Evolutionary conservation across 2,329 filamentous ascomycete genomes (phyloP).

Genomic region (Escovopsis sp.): DNA sequence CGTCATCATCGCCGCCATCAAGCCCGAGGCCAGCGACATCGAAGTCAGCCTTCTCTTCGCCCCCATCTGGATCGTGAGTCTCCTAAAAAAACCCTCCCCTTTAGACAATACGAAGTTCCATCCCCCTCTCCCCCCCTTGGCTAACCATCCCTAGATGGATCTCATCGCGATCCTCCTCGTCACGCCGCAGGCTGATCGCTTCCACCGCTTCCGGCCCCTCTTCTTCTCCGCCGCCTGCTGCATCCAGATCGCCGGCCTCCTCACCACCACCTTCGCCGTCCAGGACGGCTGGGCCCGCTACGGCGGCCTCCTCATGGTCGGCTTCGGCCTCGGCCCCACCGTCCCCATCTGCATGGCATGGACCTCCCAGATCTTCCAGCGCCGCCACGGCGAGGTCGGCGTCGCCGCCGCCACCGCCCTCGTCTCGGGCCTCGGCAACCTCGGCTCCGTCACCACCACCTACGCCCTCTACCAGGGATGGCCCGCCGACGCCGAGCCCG

Average conservation of each 20-base stretch:
- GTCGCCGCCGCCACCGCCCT: constrained; percentile 76
- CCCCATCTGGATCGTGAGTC: constrained; percentile 76
- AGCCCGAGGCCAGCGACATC: constrained; percentile 56
- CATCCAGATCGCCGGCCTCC: constrained; percentile 69
- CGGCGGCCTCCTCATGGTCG: constrained; percentile 76
- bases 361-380: constrained; percentile 83
- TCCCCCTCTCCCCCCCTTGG: background rate
- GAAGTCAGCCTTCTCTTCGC: constrained; percentile 72
- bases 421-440: constrained; percentile 74
- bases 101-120: no score
- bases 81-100: no score
- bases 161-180: constrained; percentile 74
- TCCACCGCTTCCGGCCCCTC: constrained; percentile 62
- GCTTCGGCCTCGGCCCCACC: constrained; percentile 79
- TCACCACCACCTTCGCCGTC: constrained; percentile 62
- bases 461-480: constrained; percentile 84
- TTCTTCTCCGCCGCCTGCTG: constrained; percentile 67
- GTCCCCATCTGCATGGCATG: constrained; percentile 91
- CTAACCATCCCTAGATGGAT: constrained; percentile 49
- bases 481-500: constrained; percentile 57
- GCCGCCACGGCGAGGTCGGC: constrained; percentile 77
- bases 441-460: constrained; percentile 74
- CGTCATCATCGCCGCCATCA: constrained; percentile 70
- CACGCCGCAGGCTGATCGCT: constrained; percentile 75
- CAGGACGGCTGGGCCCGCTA: constrained; percentile 68